Conservation (phyloP, 208 protist species). For the Crithidia expoeki region DNA sequence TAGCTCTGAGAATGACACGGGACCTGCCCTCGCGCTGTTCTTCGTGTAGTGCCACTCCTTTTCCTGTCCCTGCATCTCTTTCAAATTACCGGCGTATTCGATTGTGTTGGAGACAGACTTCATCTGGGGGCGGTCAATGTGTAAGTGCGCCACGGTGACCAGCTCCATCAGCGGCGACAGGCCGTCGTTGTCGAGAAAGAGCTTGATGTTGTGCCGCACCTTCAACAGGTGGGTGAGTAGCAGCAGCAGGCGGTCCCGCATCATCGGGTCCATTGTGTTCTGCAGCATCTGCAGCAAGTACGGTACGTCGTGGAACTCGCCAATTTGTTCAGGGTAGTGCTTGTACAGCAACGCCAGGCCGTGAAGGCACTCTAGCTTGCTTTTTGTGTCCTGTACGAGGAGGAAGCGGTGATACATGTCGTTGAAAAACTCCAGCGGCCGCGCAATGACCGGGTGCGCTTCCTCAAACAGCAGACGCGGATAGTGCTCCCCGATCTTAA, state of each 20-base stretch:
- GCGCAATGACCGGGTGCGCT: conserved; percentile 60
- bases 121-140: conserved; percentile 89
- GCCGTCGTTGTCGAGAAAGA: conserved; percentile 91
- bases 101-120: conserved; percentile 83
- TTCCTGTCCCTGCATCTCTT: conserved; percentile 69
- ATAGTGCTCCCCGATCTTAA: conserved; percentile 90
- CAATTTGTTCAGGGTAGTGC: conserved; percentile 80
- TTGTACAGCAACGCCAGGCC: conserved; percentile 91
- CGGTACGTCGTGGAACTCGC: conserved; percentile 86
- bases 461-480: conserved; percentile 90
- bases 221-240: conserved; percentile 77
- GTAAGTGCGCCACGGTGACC: conserved; percentile 92
- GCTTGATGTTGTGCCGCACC: conserved; percentile 88
- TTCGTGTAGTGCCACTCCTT: conserved; percentile 93
- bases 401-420: conserved; percentile 95
- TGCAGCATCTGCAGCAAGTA: conserved; percentile 85
- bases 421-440: conserved; percentile 91
- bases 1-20: conserved; percentile 75
- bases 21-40: conserved; percentile 38
- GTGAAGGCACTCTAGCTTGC: conserved; percentile 83
- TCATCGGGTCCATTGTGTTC: conserved; percentile 71
- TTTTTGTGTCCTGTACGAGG: conserved; percentile 70
- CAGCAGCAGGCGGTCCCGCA: conserved; percentile 88
- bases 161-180: conserved; percentile 82
- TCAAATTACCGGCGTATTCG: conserved; percentile 51